Conservation (phyloP, 2,329 filamentous ascomycete genomes). For the Rhinocladiella similis region DNA sequence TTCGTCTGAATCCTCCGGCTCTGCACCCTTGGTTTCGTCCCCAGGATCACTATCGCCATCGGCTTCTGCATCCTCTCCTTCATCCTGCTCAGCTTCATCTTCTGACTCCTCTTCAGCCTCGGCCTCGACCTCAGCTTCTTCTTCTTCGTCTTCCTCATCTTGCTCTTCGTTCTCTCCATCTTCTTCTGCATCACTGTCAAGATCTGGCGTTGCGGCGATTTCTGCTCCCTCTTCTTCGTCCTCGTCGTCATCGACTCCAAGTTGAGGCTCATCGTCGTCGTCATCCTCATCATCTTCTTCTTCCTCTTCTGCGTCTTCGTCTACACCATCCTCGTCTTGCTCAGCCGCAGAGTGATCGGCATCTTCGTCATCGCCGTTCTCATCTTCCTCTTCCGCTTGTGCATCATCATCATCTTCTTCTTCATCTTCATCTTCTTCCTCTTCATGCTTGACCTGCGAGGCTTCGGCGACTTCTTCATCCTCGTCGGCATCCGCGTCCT, state of each 20-base stretch:
- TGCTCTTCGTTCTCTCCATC: constrained; percentile 7
- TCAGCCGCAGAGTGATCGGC: constrained; percentile 3
- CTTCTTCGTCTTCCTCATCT: constrained; percentile 10
- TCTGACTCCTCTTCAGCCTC: constrained; percentile 21
- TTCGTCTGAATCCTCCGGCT: background rate
- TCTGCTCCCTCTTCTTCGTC: constrained; percentile 3
- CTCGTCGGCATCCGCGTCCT: constrained; percentile 18
- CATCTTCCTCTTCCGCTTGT: constrained; percentile 12
- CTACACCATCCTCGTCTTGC: background rate
- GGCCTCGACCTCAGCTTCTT: constrained; percentile 38
- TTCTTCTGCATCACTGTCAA: background rate
- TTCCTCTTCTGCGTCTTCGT: constrained; percentile 16
- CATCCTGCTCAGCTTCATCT: constrained; percentile 33
- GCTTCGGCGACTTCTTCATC: constrained; percentile 14
- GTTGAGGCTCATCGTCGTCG: constrained; percentile 4
- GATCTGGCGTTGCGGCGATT: background rate
- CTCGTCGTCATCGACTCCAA: constrained; percentile 3
- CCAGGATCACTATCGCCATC: constrained; percentile 7
- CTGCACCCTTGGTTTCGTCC: too few relatives aligned
- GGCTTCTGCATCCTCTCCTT: constrained; percentile 3
- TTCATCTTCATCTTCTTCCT: constrained; percentile 10
- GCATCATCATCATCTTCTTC: constrained; percentile 9
- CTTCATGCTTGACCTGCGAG: constrained; percentile 4
- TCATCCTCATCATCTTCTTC: constrained; percentile 10
- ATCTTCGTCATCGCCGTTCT: constrained; percentile 13